These are phyloP conservation scores for Phialemoniopsis sp. DNA, from an alignment of 2,329 filamentous ascomycete genomes.

Conservation along the genomic window DNA sequence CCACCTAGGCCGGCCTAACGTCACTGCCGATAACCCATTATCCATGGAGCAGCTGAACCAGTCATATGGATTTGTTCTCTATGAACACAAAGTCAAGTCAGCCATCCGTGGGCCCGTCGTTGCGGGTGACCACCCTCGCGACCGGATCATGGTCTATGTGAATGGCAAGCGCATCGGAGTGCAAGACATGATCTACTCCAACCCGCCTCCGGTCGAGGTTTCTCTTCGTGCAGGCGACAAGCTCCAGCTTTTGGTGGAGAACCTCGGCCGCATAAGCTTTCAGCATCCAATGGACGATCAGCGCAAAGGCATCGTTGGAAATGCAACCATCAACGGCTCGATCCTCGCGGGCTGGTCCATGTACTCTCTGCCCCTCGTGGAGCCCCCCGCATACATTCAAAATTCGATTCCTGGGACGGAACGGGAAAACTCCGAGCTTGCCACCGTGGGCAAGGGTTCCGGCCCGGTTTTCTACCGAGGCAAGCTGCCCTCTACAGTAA, in stretches of 20 bases:
- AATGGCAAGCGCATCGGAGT: constrained; percentile 35
- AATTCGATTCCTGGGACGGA: no score
- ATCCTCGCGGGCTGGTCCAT: no score
- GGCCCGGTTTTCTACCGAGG: no score
- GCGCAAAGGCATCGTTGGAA: constrained; percentile 37
- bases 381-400: no score
- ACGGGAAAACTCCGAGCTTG: no score
- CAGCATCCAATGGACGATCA: constrained; percentile 35
- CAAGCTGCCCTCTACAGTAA: no score
- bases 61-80: constrained; percentile 37
- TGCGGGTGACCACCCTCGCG: constrained; percentile 36
- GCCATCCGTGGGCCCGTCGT: constrained; percentile 24
- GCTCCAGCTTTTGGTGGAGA: constrained; percentile 41
- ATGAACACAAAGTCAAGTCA: constrained; percentile 26
- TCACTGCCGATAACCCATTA: constrained; percentile 20
- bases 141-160: constrained; percentile 42
- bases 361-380: no score
- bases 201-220: constrained; percentile 30
- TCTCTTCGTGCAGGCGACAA: constrained; percentile 30
- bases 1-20: constrained; percentile 17
- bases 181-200: constrained; percentile 38
- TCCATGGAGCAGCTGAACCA: constrained; percentile 42
- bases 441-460: no score
- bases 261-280: constrained; percentile 45
- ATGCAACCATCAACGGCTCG: constrained; percentile 23